phyloP scores from a whole-genome alignment of 148 eudicot species.

The Nyssa sinensis region DNA sequence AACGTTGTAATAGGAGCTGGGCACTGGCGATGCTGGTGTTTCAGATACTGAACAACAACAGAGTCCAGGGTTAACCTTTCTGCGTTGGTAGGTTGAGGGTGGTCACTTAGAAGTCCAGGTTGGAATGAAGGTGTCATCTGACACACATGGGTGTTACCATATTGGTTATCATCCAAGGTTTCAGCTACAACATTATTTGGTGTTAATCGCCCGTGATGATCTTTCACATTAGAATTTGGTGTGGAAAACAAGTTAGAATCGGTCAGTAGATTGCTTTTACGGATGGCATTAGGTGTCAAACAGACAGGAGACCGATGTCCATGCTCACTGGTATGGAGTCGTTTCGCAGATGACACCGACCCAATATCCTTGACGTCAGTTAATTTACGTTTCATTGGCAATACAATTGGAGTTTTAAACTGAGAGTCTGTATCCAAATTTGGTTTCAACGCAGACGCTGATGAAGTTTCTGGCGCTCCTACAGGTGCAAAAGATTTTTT shows the following conservation, averaged over 20 bases:
- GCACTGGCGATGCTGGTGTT: slow-evolving; percentile 98
- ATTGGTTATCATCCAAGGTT: slow-evolving; percentile 52
- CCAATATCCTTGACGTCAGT: slow-evolving; percentile 59
- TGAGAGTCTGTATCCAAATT: slow-evolving; percentile 45
- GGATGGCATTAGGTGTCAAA: slow-evolving; percentile 52
- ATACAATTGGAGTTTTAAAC: slow-evolving; percentile 62
- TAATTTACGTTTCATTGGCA: slow-evolving; percentile 88
- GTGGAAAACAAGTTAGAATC: slow-evolving; percentile 48
- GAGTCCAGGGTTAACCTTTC: slow-evolving; percentile 86
- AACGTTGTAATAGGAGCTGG: slow-evolving; percentile 97
- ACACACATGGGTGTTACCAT: slow-evolving; percentile 27
- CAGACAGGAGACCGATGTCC: slow-evolving; percentile 62
- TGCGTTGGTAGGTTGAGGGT: slow-evolving; percentile 43
- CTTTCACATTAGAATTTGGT: slow-evolving; percentile 52
- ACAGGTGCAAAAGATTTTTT: slow-evolving; percentile 34
- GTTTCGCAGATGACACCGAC: slow-evolving; percentile 47
- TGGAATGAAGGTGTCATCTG: slow-evolving; percentile 36
- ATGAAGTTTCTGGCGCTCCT: slow-evolving; percentile 42
- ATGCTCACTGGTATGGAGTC: slow-evolving; percentile 55
- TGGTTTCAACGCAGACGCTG: slow-evolving; percentile 35
- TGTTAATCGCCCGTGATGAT: slow-evolving; percentile 43
- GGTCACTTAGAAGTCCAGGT: slow-evolving; percentile 46
- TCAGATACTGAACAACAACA: slow-evolving; percentile 85
- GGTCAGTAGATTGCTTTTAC: slow-evolving; percentile 50
- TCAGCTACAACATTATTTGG: slow-evolving; percentile 33